These are phyloP conservation scores for Blastobotrys elegans DNA, from an alignment of 1,139 yeast genomes.

Conservation along the genomic window DNA sequence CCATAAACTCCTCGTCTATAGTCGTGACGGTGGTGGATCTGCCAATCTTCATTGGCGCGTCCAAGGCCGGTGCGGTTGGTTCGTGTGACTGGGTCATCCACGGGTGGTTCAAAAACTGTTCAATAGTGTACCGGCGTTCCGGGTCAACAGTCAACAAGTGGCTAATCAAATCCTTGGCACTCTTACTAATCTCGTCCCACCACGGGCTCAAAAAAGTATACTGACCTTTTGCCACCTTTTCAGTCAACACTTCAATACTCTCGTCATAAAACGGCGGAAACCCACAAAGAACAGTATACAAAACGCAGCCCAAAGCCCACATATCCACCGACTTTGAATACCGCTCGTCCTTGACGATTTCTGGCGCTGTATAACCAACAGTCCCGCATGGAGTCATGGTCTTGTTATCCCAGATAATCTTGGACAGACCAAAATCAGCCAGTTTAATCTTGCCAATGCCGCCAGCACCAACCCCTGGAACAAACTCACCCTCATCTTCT, in stretches of 20 bases:
- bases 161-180: constrained; percentile 76
- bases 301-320: constrained; percentile 94
- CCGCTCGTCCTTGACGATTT: constrained; percentile 78
- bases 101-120: constrained; percentile 75
- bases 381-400: constrained; percentile 89
- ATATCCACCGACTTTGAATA: constrained; percentile 90
- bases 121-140: constrained; percentile 64
- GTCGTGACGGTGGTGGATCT: constrained; percentile 12
- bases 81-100: constrained; percentile 52
- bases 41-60: constrained; percentile 22
- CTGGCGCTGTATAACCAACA: constrained; percentile 91
- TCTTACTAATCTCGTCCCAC: constrained; percentile 90
- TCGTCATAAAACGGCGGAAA: constrained; percentile 97
- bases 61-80: constrained; percentile 29
- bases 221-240: constrained; percentile 78
- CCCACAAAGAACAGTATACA: constrained; percentile 86
- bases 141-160: constrained; percentile 82
- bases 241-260: constrained; percentile 70
- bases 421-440: constrained; percentile 92
- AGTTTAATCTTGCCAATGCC: constrained; percentile 80
- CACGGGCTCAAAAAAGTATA: constrained; percentile 82
- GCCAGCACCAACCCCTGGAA: constrained; percentile 80
- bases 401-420: constrained; percentile 63
- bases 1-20: neutral
- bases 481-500: constrained; percentile 80